A percentile compares a stretch with the other conserved stretches of the same genome.
These are phyloP conservation scores for Didymella pinodella DNA, from an alignment of 2,329 filamentous ascomycete species.

Conservation along the genomic window DNA sequence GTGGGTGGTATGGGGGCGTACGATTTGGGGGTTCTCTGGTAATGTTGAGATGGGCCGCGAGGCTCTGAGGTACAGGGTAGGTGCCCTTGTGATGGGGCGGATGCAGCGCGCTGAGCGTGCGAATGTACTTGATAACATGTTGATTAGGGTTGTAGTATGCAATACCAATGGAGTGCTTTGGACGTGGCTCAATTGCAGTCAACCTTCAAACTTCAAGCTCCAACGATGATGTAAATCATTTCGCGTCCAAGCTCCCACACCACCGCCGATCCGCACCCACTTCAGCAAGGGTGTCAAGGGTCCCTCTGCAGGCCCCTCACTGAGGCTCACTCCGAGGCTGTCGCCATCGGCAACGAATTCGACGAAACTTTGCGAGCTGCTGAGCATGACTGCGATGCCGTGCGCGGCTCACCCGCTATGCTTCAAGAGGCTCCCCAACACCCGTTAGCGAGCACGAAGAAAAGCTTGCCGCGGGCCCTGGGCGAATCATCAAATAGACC, in stretches of 20 bases:
- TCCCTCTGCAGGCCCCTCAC: not conserved
- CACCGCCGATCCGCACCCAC: constrained; percentile 19
- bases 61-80: constrained; percentile 33
- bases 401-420: constrained; percentile 2
- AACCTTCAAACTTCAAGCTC: constrained; percentile 1
- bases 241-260: constrained; percentile 26
- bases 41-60: constrained; percentile 50
- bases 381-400: constrained; percentile 11
- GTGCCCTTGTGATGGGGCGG: constrained; percentile 18
- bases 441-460: constrained; percentile 6
- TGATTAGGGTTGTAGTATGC: not conserved
- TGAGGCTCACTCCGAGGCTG: constrained; percentile 3
- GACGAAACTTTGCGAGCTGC: constrained; percentile 4
- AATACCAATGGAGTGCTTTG: not conserved
- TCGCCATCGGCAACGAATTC: not conserved
- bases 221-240: constrained; percentile 24
- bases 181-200: constrained; percentile 8
- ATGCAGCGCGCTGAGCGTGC: constrained; percentile 32
- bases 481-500: constrained; percentile 23
- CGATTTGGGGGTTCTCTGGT: constrained; percentile 55
- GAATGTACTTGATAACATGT: constrained; percentile 34
- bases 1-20: constrained; percentile 21
- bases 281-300: constrained; percentile 14
- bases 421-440: constrained; percentile 14
- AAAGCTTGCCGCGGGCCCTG: constrained; percentile 7